Conservation (phyloP, 2,329 filamentous ascomycete genomes). For the Aspergillus aculeatus region DNA sequence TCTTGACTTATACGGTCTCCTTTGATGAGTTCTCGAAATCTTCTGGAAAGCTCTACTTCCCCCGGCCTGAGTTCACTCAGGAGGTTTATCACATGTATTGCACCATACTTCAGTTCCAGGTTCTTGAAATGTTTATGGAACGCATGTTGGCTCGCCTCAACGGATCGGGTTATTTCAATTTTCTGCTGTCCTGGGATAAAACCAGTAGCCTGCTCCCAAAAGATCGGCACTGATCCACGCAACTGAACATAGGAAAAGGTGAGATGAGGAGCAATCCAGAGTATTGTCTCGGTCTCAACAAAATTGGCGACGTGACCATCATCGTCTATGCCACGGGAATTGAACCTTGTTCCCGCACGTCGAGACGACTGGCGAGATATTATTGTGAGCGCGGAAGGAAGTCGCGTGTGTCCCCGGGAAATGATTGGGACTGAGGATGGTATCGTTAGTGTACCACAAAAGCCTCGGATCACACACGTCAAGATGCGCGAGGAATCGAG, state of each 20-base stretch:
- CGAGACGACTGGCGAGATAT: constrained; percentile 89
- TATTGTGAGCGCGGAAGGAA: constrained; percentile 80
- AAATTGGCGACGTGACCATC: constrained; percentile 98
- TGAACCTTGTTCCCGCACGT: constrained; percentile 91
- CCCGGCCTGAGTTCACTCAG: constrained; percentile 86
- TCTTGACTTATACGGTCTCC: constrained; percentile 68
- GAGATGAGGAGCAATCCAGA: constrained; percentile 74
- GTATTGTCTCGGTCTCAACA: constrained; percentile 94
- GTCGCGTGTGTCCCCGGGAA: constrained; percentile 62
- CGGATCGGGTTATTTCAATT: constrained; percentile 82
- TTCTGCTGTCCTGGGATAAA: constrained; percentile 91
- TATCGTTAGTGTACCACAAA: constrained; percentile 82
- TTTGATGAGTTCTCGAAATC: constrained; percentile 75
- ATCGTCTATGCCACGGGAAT: constrained; percentile 95
- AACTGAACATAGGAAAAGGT: constrained; percentile 94
- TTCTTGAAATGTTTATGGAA: constrained; percentile 93
- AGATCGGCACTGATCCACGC: constrained; percentile 88
- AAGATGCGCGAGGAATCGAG: constrained; percentile 86
- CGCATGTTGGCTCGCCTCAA: constrained; percentile 86
- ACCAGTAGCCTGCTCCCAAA: constrained; percentile 92
- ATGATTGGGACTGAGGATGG: constrained; percentile 73
- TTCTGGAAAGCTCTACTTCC: constrained; percentile 76
- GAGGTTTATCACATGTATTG: constrained; percentile 88
- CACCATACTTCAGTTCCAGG: constrained; percentile 83
- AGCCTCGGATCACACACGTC: constrained; percentile 91